Evolutionary conservation across 1,284 basidiomycete genomes (phyloP).

Genomic region (Salmacisia buchloeana): DNA sequence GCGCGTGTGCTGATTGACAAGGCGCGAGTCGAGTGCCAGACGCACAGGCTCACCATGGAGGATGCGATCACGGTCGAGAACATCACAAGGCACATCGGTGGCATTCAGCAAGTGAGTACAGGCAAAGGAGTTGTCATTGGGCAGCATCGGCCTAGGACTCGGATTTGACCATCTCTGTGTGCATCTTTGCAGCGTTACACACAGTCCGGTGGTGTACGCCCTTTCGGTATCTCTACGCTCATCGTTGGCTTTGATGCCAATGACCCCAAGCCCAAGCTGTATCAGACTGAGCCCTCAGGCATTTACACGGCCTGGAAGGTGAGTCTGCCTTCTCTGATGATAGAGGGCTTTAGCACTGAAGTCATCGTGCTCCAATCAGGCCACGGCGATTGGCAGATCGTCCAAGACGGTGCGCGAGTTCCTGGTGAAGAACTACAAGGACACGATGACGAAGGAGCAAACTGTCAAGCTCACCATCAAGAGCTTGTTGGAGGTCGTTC

Average conservation of each 20-base stretch:
- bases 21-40: conserved; percentile 95
- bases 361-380: conserved; percentile 56
- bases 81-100: conserved; percentile 94
- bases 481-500: conserved; percentile 92
- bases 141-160: neutral
- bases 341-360: conserved; percentile 1
- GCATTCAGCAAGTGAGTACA: conserved; percentile 79
- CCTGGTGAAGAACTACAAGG: conserved; percentile 95
- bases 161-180: conserved; percentile 12
- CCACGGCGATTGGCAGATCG: conserved; percentile 93
- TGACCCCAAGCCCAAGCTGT: conserved; percentile 75
- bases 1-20: conserved; percentile 97
- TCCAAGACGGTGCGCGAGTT: conserved; percentile 98
- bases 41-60: conserved; percentile 92
- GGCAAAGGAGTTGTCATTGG: too few relatives aligned
- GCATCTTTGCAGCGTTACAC: conserved; percentile 75
- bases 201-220: conserved; percentile 96
- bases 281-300: conserved; percentile 95
- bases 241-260: conserved; percentile 96
- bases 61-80: conserved; percentile 98
- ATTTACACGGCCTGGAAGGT: conserved; percentile 98
- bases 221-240: conserved; percentile 94
- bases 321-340: neutral
- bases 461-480: conserved; percentile 93
- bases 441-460: conserved; percentile 78